Base-by-base conservation (phyloP, 2,329 filamentous ascomycete genomes). In the Nannizzia gypsea region DNA sequence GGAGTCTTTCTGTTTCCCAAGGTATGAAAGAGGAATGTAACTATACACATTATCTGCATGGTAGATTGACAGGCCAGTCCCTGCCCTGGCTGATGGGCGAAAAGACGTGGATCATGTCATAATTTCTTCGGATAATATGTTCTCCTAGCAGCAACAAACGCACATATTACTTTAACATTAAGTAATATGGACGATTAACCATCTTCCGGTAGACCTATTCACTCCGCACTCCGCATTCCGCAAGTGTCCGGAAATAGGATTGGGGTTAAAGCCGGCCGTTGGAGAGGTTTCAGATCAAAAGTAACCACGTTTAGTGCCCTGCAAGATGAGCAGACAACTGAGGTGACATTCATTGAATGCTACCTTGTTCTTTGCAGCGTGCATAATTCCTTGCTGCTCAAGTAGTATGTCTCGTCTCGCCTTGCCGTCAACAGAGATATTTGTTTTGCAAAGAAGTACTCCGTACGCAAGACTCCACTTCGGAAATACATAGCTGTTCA, bases 241-340 rank as follows among this genome's bases (percentile, higher is more conserved):
- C 50, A 31, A 54, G 11, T n/a, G 50, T 24, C 15, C 50, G 15
- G n/a, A 6, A 34, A 11, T 20, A 54, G 24, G 26, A 34, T 54
- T 54, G 50, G 24, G 20, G 36, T 13, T 15, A 22, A 57, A 34
- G 15, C 24, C 22, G 24, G 34, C 55, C 17, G 55, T 57, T 57
- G 55, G 55, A 57, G n/a, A 26, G 55, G 55, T 57, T 57, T 57
- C 55, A 57, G 55, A 40, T 57, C 13, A 17, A 15, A 57, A 2
- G 34, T 42, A 34, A n/a, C 28, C 52, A 24, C 22, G 31, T 11
- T 42, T 57, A 34, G 11, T 15, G 24, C 8, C 8, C 20, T 24
- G 44, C 11, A 50, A 15, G 20, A 24, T 9, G 34, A 54, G 26
- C 9, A 28, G 50, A 9, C 15, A 54, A 34, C 24, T 5, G 34